Evolutionary conservation across 768 basidiomycete species (phyloP).

Genomic region (Cystofilobasidium macerans): DNA sequence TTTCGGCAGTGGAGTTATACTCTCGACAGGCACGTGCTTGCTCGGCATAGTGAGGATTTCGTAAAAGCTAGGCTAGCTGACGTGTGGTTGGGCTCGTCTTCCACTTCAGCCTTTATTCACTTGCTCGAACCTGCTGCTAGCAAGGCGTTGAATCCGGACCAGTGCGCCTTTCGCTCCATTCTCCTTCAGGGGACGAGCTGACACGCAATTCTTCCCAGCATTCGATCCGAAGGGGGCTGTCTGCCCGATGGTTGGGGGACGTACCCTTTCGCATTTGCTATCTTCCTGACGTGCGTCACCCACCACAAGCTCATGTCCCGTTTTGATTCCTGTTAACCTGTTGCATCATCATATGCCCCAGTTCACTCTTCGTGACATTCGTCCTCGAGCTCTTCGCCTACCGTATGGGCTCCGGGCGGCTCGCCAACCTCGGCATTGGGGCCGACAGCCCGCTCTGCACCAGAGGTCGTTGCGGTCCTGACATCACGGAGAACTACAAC

Average conservation of each 20-base stretch:
- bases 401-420: constrained; percentile 66
- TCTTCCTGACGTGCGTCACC: too few species aligned
- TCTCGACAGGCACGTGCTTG: constrained; percentile 29
- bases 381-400: constrained; percentile 68
- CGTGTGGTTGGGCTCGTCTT: too few species aligned
- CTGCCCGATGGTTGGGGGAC: constrained; percentile 31
- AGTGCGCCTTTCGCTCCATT: too few species aligned
- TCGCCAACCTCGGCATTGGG: constrained; percentile 52
- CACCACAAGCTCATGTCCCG: neutral
- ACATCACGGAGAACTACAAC: neutral
- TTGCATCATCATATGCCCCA: constrained; percentile 30
- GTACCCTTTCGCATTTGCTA: constrained; percentile 26
- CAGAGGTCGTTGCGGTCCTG: too few species aligned
- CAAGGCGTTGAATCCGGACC: neutral
- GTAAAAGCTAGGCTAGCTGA: too few species aligned
- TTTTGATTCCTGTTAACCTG: too few species aligned
- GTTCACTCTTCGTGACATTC: constrained; percentile 21
- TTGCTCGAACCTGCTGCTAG: constrained; percentile 28
- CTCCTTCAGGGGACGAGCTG: too few species aligned
- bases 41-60: too few species aligned
- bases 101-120: constrained; percentile 26
- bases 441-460: neutral
- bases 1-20: constrained; percentile 28
- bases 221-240: constrained; percentile 28
- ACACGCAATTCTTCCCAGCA: constrained; percentile 1